Evolutionary conservation across 23 red algal genomes (phyloP), one percentile per base, ranked within the genome.

Genomic region (Gracilariopsis chorda): DNA sequence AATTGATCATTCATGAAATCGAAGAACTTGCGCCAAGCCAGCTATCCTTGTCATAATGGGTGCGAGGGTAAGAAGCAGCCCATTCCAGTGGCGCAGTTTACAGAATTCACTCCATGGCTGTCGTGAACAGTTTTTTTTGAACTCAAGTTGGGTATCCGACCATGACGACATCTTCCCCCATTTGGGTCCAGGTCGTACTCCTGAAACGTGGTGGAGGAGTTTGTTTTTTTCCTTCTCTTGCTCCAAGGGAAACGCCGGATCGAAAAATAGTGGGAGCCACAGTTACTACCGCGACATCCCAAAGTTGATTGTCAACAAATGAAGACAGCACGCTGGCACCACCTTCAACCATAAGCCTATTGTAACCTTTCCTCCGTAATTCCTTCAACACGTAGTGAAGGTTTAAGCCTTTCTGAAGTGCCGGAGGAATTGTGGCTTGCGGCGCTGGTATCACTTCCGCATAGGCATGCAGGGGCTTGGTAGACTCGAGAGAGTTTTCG

Each of bases 291-390:
- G 75, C 65, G n/a, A 83, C 25, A 67, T 94, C 92, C 48, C 80
- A 83, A 17, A 94, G 35, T 11, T 48, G 58, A 5, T 59, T 35
- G 25, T 79, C 63, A 32, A 94, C 4, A 62, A 94, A 77, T 19
- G 83, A 83, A 13, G 80, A 87, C 45, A 94, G 53, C 46, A 94
- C 92, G 25, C 52, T 45, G 47, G 70, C 51, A 28, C 92, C 92
- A 56, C 92, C 92, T 80, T 94, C 92, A 33, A 94, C 82, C 92
- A 94, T 94, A 35, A 94, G 46, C 78, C 59, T 77, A 7, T 7
- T 63, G 2, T 81, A 10, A 13, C 58, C 37, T 23, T 48, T 48
- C 33, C 69, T 30, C 13, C 72, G 83, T 49, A 93, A 44, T 33
- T 48, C 16, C 34, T 46, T 29, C 34, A 93, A 32, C 13, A 93